These are phyloP conservation scores for Beauveria sp. DNA, from an alignment of 2,329 filamentous ascomycete species.

Conservation along the genomic window DNA sequence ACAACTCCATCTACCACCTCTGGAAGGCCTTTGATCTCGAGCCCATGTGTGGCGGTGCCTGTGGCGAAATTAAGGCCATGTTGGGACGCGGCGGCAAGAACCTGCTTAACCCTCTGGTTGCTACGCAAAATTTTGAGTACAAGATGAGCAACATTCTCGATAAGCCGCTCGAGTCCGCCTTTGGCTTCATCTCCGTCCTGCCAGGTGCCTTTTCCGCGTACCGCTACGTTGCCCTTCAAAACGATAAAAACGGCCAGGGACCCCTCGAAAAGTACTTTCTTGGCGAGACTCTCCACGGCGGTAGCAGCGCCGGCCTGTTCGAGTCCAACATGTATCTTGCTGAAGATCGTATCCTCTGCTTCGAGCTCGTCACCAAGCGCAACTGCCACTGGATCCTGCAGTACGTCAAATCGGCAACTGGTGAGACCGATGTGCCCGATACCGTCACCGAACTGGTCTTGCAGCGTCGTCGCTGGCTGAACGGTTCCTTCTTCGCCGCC, in stretches of 20 bases:
- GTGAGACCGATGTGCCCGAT: slow-evolving; percentile 94
- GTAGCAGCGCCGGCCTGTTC: slow-evolving; percentile 88
- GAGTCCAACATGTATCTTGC: slow-evolving; percentile 99
- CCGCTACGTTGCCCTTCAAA: slow-evolving; percentile 86
- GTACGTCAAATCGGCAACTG: slow-evolving; percentile 95
- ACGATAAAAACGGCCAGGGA: slow-evolving; percentile 89
- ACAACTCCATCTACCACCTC: slow-evolving; percentile 90
- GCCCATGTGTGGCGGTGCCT: slow-evolving; percentile 94
- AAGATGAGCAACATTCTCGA: slow-evolving; percentile 99
- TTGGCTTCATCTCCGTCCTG: slow-evolving; percentile 94
- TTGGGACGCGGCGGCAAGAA: slow-evolving; percentile 76
- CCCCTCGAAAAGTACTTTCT: slow-evolving; percentile 95
- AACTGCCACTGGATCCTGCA: slow-evolving; percentile 97
- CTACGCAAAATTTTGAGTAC: slow-evolving; percentile 98
- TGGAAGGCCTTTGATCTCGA: slow-evolving; percentile 99
- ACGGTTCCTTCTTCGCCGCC: slow-evolving; percentile 96
- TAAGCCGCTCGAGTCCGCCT: slow-evolving; percentile 93
- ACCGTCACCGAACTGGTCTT: slow-evolving; percentile 91
- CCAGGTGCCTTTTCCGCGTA: slow-evolving; percentile 99
- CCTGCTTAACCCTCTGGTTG: slow-evolving; percentile 85
- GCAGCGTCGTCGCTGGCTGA: slow-evolving; percentile 93
- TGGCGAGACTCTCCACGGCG: slow-evolving; percentile 91
- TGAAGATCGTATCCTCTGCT: slow-evolving; percentile 97
- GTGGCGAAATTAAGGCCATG: slow-evolving; percentile 99
- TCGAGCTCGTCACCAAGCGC: slow-evolving; percentile 93